Conservation (phyloP, 2,329 filamentous ascomycete species). For the Macrophomina pseudophaseolina region DNA sequence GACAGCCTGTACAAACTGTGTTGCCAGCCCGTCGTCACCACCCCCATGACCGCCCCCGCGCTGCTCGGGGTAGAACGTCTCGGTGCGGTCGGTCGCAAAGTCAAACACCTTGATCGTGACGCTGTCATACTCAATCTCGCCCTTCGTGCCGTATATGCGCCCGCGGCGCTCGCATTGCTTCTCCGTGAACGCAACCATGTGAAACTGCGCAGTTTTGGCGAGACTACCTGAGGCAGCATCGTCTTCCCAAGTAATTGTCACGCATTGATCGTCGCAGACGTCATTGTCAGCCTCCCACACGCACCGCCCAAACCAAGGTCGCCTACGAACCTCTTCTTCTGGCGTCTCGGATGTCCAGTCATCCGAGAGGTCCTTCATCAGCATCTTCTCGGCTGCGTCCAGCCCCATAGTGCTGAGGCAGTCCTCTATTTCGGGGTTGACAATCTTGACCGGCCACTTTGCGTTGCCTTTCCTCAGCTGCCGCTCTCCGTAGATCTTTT, state of each 20-base stretch:
- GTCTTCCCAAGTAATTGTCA: slow-evolving; percentile 87
- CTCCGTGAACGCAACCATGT: slow-evolving; percentile 92
- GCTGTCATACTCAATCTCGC: slow-evolving; percentile 87
- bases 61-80: slow-evolving; percentile 64
- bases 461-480: slow-evolving; percentile 70
- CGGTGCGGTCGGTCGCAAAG: slow-evolving; percentile 65
- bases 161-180: slow-evolving; percentile 86
- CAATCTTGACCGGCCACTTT: slow-evolving; percentile 84
- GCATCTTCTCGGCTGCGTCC: slow-evolving; percentile 56
- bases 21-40: slow-evolving; percentile 78
- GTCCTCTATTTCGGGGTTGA: slow-evolving; percentile 92
- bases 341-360: slow-evolving; percentile 64
- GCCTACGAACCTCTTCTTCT: slow-evolving; percentile 52
- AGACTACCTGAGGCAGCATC: slow-evolving; percentile 57
- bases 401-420: slow-evolving; percentile 56
- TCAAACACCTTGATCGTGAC: slow-evolving; percentile 75
- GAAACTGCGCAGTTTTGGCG: slow-evolving; percentile 85
- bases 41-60: slow-evolving; percentile 73
- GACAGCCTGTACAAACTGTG: slow-evolving; percentile 83
- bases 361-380: slow-evolving; percentile 56
- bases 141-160: slow-evolving; percentile 81
- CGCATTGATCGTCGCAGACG: slow-evolving; percentile 90
- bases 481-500: slow-evolving; percentile 77
- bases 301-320: slow-evolving; percentile 86
- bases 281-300: slow-evolving; percentile 94